A percentile compares a stretch with the other conserved stretches of the same genome.
Evolutionary conservation across 108 stramenopile species (phyloP).

Genomic region (Heterococcus sp.): DNA sequence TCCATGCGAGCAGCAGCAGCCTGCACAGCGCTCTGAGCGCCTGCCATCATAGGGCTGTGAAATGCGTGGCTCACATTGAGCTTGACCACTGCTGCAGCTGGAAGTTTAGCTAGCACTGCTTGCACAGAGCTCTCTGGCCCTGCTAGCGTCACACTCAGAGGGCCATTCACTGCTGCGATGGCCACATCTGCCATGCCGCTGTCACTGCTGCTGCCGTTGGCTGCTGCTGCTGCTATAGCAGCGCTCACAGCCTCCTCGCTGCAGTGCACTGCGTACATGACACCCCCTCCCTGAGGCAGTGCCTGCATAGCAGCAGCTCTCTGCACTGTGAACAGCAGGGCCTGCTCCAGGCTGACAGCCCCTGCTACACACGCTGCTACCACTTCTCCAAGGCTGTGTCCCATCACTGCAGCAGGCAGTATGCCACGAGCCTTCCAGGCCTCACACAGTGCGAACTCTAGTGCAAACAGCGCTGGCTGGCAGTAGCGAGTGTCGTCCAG

Average conservation of each 20-base stretch:
- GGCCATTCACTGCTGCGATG: slow-evolving; percentile 25
- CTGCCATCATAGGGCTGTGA: slow-evolving; percentile 49
- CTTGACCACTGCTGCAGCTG: not conserved
- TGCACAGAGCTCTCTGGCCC: not conserved
- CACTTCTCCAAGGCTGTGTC: slow-evolving; percentile 53
- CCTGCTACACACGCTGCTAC: slow-evolving; percentile 46
- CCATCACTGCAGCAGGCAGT: slow-evolving; percentile 28
- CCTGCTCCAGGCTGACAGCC: slow-evolving; percentile 38
- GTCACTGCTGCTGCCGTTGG: not conserved
- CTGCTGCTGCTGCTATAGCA: not conserved
- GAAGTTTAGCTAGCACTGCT: not conserved
- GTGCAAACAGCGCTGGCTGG: slow-evolving; percentile 46
- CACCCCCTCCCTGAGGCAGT: not conserved
- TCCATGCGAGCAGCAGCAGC: slow-evolving; percentile 23
- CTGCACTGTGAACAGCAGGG: not conserved
- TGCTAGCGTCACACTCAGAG: slow-evolving; percentile 4
- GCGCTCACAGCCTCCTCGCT: not conserved
- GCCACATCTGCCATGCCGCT: not conserved
- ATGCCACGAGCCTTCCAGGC: slow-evolving; percentile 15
- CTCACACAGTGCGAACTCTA: slow-evolving; percentile 4
- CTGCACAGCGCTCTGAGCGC: slow-evolving; percentile 26
- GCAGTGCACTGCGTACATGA: not conserved
- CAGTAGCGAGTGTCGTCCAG: slow-evolving; percentile 48
- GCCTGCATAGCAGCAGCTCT: slow-evolving; percentile 8
- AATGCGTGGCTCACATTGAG: slow-evolving; percentile 31